A percentile compares a stretch with the other conserved stretches of the same genome.
Conservation (phyloP, 768 basidiomycete genomes). For the Leccinellum rugosiceps region DNA sequence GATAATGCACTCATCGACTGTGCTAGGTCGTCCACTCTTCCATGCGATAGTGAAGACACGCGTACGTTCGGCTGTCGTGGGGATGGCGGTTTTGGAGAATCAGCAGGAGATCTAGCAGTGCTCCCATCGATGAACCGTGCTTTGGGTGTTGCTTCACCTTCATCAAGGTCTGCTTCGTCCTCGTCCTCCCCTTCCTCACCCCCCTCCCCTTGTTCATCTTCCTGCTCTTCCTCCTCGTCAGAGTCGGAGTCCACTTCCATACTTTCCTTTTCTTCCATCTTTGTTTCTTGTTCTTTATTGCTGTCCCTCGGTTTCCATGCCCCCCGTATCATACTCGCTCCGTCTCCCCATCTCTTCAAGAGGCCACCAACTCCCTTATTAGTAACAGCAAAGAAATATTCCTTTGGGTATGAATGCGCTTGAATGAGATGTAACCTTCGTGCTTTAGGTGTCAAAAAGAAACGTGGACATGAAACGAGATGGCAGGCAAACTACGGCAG, state of each 20-base stretch:
- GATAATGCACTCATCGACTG: slow-evolving; percentile 46
- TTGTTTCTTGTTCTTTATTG: slow-evolving; percentile 11
- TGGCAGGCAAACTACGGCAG: slow-evolving; percentile 77
- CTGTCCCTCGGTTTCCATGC: slow-evolving; percentile 59
- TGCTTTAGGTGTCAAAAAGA: slow-evolving; percentile 70
- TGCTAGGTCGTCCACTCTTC: slow-evolving; percentile 47
- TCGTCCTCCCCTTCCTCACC: slow-evolving; percentile 12
- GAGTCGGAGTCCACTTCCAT: slow-evolving; percentile 25
- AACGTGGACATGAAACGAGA: slow-evolving; percentile 52
- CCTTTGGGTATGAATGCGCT: slow-evolving; percentile 79
- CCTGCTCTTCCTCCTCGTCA: slow-evolving; percentile 14
- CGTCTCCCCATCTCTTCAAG: slow-evolving; percentile 78
- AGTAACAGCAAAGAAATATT: slow-evolving; percentile 89
- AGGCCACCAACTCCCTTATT: slow-evolving; percentile 87
- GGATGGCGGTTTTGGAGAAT: slow-evolving; percentile 17
- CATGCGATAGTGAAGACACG: slow-evolving; percentile 16
- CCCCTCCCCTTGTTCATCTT: slow-evolving; percentile 5
- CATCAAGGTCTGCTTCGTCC: slow-evolving; percentile 18
- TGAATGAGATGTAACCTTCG: slow-evolving; percentile 80
- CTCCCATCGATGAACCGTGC: slow-evolving; percentile 16
- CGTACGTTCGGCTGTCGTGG: slow-evolving; percentile 20
- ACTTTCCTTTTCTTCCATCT: slow-evolving; percentile 9
- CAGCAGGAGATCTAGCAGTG: slow-evolving; percentile 17
- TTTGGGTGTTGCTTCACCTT: slow-evolving; percentile 29
- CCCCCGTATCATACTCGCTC: slow-evolving; percentile 72